Evolutionary conservation across 1,284 basidiomycete species (phyloP), one percentile per base, ranked within the genome.

Genomic region (Butyriboletus appendiculatus): DNA sequence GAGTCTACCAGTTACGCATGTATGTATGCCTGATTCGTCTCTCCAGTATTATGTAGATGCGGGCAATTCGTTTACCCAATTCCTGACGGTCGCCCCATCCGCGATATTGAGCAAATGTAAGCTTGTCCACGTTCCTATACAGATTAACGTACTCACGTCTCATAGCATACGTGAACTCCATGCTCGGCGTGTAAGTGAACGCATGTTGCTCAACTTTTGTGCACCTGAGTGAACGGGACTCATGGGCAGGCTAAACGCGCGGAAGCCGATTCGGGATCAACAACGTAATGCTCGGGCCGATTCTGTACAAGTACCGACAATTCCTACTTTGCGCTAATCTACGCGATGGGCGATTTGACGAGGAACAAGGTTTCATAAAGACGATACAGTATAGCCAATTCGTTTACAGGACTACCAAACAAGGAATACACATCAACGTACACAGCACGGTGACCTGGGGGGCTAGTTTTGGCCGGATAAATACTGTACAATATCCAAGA

Each of bases 81-180:
- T 15, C 30, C n/a, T 62, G 41, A 30, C 45, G 9, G 16, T n/a
- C 5, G 53, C 53, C 8, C 61, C 63, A 9, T 45, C 46, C 14
- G 12, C 52, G 30, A 45, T 61, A 30, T 16, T 65, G 41, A 52
- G 53, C 22, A 55, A 65, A 47, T 44, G 63, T 61, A n/a, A 33
- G 63, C 32, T 26, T 20, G 2, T 38, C 2, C 15, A 14, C 30
- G 26, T 35, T 22, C 38, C 9, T 38, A 5, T 1, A 12, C 15
- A 37, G 15, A 5, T 16, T 2, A 35, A 26, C 34, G 32, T 11
- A n/a, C 52, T 52, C 38, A 48, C 2, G 6, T 16, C n/a, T n/a
- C 15, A 32, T 32, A 60, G 52, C 60, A 39, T 64, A 64, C 30
- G 49, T 53, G 32, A 64, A 62, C 44, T 53, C 53, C 20, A 64